Evolutionary conservation across 495 filamentous ascomycete species (phyloP).

Genomic region (Penicillium soppii): DNA sequence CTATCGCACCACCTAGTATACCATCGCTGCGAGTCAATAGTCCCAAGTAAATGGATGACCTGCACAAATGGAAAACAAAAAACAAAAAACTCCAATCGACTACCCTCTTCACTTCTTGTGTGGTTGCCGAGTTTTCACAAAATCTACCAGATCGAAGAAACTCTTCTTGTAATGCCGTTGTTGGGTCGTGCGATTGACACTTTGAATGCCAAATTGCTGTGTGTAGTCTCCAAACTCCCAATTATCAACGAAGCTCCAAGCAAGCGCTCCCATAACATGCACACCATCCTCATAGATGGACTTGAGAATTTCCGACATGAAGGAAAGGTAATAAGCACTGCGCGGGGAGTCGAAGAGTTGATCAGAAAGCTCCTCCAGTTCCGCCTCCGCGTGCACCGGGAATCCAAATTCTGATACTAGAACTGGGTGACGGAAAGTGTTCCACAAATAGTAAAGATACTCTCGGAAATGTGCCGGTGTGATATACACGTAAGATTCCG

Average conservation of each 20-base stretch:
- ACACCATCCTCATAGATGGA: conserved; percentile 45
- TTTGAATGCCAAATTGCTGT: conserved; percentile 43
- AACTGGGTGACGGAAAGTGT: conserved; percentile 38
- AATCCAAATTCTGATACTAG: conserved; percentile 44
- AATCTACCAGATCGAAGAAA: conserved; percentile 49
- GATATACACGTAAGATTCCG: conserved; percentile 38
- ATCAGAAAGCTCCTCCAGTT: conserved; percentile 25
- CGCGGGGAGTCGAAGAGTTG: conserved; percentile 41
- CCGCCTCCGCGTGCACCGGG: conserved; percentile 31
- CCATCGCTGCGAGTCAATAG: too few species aligned
- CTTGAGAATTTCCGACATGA: conserved; percentile 44
- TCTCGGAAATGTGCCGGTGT: conserved; percentile 43
- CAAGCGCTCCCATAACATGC: conserved; percentile 43
- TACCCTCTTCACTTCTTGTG: background rate
- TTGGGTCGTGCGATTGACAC: conserved; percentile 40
- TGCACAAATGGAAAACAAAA: background rate
- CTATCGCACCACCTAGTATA: too few species aligned
- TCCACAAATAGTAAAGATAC: conserved; percentile 43
- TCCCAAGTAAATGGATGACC: background rate
- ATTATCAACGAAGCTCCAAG: conserved; percentile 47
- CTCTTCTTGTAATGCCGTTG: conserved; percentile 46
- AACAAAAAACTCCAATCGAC: background rate
- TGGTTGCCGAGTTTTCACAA: conserved; percentile 27
- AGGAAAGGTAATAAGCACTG: conserved; percentile 40
- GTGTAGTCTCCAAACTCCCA: conserved; percentile 46